Evolutionary conservation across 2,329 filamentous ascomycete species (phyloP).

Genomic region (Cryphonectria nitschkei): DNA sequence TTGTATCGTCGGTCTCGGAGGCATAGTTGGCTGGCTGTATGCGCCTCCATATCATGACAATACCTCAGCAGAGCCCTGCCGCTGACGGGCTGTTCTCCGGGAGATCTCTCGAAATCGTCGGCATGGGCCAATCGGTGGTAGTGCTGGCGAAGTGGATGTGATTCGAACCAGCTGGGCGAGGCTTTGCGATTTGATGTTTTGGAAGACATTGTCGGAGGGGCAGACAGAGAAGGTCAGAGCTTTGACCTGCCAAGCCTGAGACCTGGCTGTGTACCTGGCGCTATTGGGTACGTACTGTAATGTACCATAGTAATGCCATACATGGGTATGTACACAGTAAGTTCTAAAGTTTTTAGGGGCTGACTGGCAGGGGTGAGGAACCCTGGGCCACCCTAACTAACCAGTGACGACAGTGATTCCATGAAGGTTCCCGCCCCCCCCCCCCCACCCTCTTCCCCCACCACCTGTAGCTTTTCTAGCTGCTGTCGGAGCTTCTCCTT

Average conservation of each 20-base stretch:
- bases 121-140: conserved; percentile 3
- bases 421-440: too few species aligned
- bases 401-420: background rate
- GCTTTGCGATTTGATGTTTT: background rate
- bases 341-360: background rate
- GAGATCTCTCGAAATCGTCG: background rate
- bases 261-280: conserved; percentile 3
- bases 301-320: background rate
- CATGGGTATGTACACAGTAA: background rate
- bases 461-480: conserved; percentile 6
- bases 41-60: conserved; percentile 17
- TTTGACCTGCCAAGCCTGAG: background rate
- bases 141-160: too few species aligned
- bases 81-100: background rate
- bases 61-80: background rate
- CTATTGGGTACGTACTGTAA: background rate
- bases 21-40: conserved; percentile 17
- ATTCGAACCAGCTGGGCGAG: background rate
- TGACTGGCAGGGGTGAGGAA: background rate
- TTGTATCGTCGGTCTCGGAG: conserved; percentile 30
- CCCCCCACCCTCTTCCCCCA: background rate
- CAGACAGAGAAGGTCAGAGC: background rate
- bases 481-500: background rate
- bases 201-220: background rate
- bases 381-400: background rate